A percentile compares a stretch with the other conserved stretches of the same genome.
These are phyloP conservation scores for Rhamnella rubrinervis DNA, from an alignment of 331 rosid genomes.

Conservation along the genomic window DNA sequence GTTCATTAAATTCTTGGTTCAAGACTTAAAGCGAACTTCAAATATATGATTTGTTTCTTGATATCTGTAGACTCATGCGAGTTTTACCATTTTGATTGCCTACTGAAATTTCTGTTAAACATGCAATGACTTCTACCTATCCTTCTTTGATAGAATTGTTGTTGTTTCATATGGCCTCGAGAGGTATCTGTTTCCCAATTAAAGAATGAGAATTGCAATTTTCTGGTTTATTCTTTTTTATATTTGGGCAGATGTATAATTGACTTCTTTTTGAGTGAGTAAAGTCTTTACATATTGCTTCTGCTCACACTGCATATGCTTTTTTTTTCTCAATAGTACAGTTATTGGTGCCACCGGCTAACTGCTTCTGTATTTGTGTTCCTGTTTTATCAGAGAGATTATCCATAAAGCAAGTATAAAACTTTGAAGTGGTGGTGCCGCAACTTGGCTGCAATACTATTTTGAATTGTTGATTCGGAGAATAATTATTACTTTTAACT, in stretches of 20 bases:
- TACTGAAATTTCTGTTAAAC: no score
- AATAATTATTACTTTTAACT: background rate
- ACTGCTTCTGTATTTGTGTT: constrained; percentile 15
- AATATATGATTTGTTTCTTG: background rate
- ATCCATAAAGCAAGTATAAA: constrained; percentile 43
- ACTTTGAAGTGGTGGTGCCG: constrained; percentile 21
- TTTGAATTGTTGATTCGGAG: background rate
- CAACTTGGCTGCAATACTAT: background rate
- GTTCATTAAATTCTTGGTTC: background rate
- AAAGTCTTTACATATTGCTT: background rate
- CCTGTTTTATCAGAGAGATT: constrained; percentile 56
- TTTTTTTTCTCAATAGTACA: background rate
- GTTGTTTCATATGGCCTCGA: no score
- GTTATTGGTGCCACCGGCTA: background rate
- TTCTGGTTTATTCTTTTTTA: background rate
- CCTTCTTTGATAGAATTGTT: no score
- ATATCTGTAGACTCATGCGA: background rate
- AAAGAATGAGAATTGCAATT: no score
- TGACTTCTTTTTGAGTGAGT: no score
- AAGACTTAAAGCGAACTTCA: background rate
- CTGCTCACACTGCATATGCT: background rate
- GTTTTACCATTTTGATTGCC: background rate
- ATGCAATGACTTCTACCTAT: no score
- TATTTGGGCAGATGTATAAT: no score
- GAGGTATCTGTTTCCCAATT: no score